Evolutionary conservation across 2,329 filamentous ascomycete species (phyloP), one percentile per base, ranked within the genome.

Genomic region (Thielaviopsis cerberus): DNA sequence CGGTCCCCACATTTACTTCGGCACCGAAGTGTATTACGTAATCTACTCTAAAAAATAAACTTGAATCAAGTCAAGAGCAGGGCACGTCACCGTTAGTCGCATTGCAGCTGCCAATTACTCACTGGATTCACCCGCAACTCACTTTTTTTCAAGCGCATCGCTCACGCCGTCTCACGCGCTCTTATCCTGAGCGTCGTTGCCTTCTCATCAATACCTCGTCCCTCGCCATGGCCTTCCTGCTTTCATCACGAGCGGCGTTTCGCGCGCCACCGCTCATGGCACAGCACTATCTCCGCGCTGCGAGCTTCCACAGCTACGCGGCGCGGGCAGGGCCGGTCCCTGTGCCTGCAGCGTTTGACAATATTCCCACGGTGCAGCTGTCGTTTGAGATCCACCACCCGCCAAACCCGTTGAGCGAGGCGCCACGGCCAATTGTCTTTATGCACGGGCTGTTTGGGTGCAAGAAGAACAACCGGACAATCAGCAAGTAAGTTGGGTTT

Each of bases 371-470:
- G 66, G 55, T 73, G 0, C 62, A 69, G 20, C 70, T 89, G 37
- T 77, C 77, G 1, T 88, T 79, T 67, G 83, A 88, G 65, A 72
- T 86, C 51, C 81, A 88, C 66, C 72, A 78, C 65, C 81, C 85
- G 1, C 64, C 72, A 1, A 74, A 73, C 54, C 64, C 65, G 6
- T 62, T 58, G 1, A 68, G 70, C 25, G 66, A 69, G 57, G 68
- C 74, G 65, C 67, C 69, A 60, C 70, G 72, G 45, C 86, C 90
- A 1, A 88, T 97, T 62, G 71, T 97, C 62, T 86, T 97, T 63
- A 80, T 97, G 66, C 91, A 97, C 68, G 91, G 92, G 1, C 76
- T 97, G 11, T 96, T 97, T 66, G 91, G 91, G 22, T 95, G 88
- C 41, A 95, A 94, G 73, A 89, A 88, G 73, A 97, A 97, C 69